Evolutionary conservation across 2,329 filamentous ascomycete genomes (phyloP), one percentile per base, ranked within the genome.

Genomic region (Sporothrix euskadiensis): DNA sequence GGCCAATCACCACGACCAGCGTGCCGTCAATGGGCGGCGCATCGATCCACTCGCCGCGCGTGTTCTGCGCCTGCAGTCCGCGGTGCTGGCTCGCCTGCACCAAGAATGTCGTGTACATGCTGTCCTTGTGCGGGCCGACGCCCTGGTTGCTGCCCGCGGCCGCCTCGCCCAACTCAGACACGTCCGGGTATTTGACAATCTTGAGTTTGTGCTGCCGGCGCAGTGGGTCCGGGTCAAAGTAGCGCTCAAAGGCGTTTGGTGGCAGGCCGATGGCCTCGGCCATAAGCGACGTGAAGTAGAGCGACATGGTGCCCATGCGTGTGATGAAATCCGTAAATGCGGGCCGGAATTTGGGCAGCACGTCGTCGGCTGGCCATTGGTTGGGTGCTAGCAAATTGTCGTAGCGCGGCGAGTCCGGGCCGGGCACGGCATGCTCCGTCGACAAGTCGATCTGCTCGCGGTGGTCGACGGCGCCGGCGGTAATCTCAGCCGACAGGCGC

Each of bases 361-460:
- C 83, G 0, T 82, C 77, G 16, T 87, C 80, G 0, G 89, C 87
- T 0, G 94, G 94, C 93, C 93, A 97, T 83, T 95, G 93, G 79
- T 89, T 90, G 0, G 89, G 93, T n/a, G 89, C 90, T 9, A 92
- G 85, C 19, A 97, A 87, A 81, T 95, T 93, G 79, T 92, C 85
- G 80, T 94, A 92, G 1, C 88, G 83, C 0, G 93, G 93, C 44
- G 90, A 88, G 32, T 82, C 83, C 0, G 90, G 85, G 0, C 81
- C 82, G 0, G 91, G 92, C 1, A 91, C 69, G 0, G 90, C 84
- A 78, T 96, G 92, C 71, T 93, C 90, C 0, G 94, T 97, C 0
- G 92, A 93, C 70, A 97, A 87, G 81, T 97, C 94, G 75, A 97
- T 91, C 80, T 97, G 94, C 81, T 97, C 94, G 70, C 94, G 87